Base-by-base conservation (phyloP, 768 basidiomycete species). In the Phanerochaete sordida region DNA sequence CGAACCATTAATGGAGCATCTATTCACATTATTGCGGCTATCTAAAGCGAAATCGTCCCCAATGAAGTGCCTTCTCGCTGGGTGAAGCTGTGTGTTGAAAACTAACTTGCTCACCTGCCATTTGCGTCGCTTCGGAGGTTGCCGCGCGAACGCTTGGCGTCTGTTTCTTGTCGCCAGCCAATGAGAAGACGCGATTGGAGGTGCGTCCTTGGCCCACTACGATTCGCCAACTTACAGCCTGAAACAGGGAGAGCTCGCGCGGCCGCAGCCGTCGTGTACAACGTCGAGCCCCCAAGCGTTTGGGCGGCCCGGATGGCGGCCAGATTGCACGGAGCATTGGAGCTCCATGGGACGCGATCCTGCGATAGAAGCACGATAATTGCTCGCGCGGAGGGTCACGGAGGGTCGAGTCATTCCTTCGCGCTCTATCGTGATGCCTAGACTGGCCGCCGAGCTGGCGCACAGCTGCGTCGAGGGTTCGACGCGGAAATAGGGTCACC, bases 361-460 rank as follows among this genome's bases (percentile, higher is more conserved):
- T 15, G 26, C 39, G 53, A 54, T 54, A 54, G 53, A 54, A 54
- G 53, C 53, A 54, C 31, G 16, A 24, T 11, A 39, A 54, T 15
- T 21, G 2, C 23, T 19, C 39, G 8, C 39, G 39, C 7, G 11
- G 4, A 43, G 39, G 39, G 39, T 43, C 39, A 16, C 7, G 11
- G 4, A 43, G 39, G 39, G 39, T 43, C 39, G 39, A 43, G 11
- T 43, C 39, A 43, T 16, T 19, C 19, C 4, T 19, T 6, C 47
- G 7, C 24, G 47, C 47, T 11, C 19, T 48, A 48, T 48, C 47
- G 27, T 26, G 47, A 48, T 48, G 39, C 8, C 39, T 4, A 19
- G 39, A 11, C 39, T 19, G 39, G 8, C 4, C 39, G 7, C 19
- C 39, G 11, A 16, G 8, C 19, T 4, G 19, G 4, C 39, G 39